These are phyloP conservation scores for Podila minutissima DNA, from an alignment of 192 early-diverging fungal species.

Conservation along the genomic window DNA sequence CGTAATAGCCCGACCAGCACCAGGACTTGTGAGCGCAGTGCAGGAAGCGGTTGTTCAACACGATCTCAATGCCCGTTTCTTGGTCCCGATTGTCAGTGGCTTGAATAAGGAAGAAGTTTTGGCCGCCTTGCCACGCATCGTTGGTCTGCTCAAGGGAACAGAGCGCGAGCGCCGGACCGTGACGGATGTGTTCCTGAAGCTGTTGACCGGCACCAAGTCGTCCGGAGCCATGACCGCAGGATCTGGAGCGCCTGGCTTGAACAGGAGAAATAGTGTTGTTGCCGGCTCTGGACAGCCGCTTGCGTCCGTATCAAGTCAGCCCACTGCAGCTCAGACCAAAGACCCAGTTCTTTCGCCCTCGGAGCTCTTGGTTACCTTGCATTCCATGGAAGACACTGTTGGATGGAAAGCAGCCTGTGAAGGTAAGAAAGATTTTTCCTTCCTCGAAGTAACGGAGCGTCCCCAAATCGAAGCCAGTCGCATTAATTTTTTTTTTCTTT, in stretches of 20 bases:
- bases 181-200: conserved; percentile 66
- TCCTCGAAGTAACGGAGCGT: too few species aligned
- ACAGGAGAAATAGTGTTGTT: neutral
- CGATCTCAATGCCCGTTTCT: conserved; percentile 71
- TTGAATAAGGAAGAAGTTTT: conserved; percentile 71
- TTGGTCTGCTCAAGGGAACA: conserved; percentile 70
- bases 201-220: conserved; percentile 56
- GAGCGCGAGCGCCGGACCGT: conserved; percentile 68
- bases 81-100: conserved; percentile 73
- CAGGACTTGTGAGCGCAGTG: conserved; percentile 66
- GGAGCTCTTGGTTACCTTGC: conserved; percentile 76
- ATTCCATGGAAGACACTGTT: conserved; percentile 74
- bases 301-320: neutral
- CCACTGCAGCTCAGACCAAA: conserved; percentile 15
- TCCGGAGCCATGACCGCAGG: neutral
- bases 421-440: conserved; percentile 56
- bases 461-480: neutral
- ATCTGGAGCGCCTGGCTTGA: neutral
- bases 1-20: conserved; percentile 50
- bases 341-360: conserved; percentile 60
- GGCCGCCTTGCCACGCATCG: conserved; percentile 67
- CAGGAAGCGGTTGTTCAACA: conserved; percentile 59
- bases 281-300: neutral
- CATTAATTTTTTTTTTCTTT: neutral
- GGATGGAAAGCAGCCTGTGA: conserved; percentile 70